Conservation (phyloP, 129 eudicot genomes). For the carrot (Daucus carota) region DH1_v3.0 NC_030383.2:16874001-16874500, state of each 20-base stretch:
- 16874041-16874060: not conserved
- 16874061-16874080: slow-evolving; percentile 23
- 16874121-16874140: slow-evolving; percentile 22
- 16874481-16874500: not conserved
- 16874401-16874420: not conserved
- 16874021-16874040: not conserved
- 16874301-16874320: not conserved
- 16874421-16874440: not conserved
- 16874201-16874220: slow-evolving; percentile 13
- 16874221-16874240: slow-evolving; percentile 19
- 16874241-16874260: slow-evolving; percentile 18
- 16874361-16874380: not conserved
- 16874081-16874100: slow-evolving; percentile 11
- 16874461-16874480: not conserved
- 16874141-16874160: slow-evolving; percentile 44
- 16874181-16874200: slow-evolving; percentile 14
- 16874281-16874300: slow-evolving; percentile 2
- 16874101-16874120: slow-evolving; percentile 7
- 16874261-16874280: slow-evolving; percentile 18
- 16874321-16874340: not conserved
- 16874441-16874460: not conserved
- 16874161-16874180: slow-evolving; percentile 42
- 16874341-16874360: not conserved
- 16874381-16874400: slow-evolving; percentile 4
- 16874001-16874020: too few species aligned